phyloP scores from a whole-genome alignment of 805 yeast species.

The Candida chilensis region DNA sequence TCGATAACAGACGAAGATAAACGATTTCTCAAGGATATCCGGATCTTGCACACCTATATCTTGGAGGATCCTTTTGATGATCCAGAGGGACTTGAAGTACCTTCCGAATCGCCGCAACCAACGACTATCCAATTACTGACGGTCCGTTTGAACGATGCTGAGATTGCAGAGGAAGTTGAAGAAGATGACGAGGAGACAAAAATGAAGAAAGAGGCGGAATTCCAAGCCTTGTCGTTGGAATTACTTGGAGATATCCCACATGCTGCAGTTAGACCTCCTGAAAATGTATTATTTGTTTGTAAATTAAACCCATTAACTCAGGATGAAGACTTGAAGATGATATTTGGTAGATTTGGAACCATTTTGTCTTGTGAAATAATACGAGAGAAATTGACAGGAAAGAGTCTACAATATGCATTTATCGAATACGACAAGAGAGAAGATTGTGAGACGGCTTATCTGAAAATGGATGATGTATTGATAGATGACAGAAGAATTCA shows the following conservation, averaged over 20 bases:
- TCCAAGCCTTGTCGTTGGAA: conserved; percentile 55
- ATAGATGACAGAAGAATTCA: conserved; percentile 58
- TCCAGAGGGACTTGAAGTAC: conserved; percentile 9
- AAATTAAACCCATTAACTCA: conserved; percentile 53
- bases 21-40: conserved; percentile 37
- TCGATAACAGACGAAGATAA: conserved; percentile 23
- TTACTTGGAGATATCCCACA: conserved; percentile 55
- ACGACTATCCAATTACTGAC: conserved; percentile 16
- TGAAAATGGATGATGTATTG: conserved; percentile 50
- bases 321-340: conserved; percentile 43
- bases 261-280: conserved; percentile 52
- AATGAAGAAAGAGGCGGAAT: conserved; percentile 24
- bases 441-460: conserved; percentile 54
- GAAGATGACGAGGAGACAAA: conserved; percentile 10
- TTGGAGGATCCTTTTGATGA: conserved; percentile 47
- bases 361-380: conserved; percentile 44
- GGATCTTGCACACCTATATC: conserved; percentile 41
- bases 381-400: conserved; percentile 34
- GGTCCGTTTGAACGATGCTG: conserved; percentile 12
- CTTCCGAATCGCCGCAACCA: conserved; percentile 8
- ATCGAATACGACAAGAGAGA: conserved; percentile 40
- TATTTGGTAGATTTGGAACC: conserved; percentile 55
- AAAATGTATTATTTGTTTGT: conserved; percentile 53
- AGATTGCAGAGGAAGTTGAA: conserved; percentile 8
- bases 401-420: conserved; percentile 53